Evolutionary conservation across 2,329 filamentous ascomycete species (phyloP).

Genomic region (Ophiostoma ulmi): DNA sequence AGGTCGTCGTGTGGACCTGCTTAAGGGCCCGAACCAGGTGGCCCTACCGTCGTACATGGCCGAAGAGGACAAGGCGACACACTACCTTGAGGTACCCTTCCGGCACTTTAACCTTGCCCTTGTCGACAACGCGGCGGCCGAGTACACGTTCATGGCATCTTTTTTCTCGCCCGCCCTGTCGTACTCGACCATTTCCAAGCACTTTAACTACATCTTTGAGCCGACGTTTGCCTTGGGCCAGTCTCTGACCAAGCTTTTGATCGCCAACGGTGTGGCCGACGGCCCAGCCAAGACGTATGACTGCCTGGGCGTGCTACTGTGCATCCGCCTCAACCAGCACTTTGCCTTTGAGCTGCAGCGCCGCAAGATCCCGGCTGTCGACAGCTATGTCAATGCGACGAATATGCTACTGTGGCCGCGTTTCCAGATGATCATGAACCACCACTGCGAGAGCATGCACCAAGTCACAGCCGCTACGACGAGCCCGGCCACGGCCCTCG

Average conservation of each 20-base stretch:
- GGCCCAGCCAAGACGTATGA: conserved; percentile 61
- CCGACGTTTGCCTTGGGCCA: conserved; percentile 83
- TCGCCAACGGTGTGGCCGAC: conserved; percentile 40
- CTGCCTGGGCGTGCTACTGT: conserved; percentile 80
- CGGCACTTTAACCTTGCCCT: conserved; percentile 91
- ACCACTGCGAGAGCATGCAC: conserved; percentile 82
- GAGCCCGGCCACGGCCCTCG: conserved; percentile 24
- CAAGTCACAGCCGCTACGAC: conserved; percentile 30
- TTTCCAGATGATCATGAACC: conserved; percentile 89
- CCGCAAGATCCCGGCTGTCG: conserved; percentile 80
- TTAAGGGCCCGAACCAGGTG: conserved; percentile 66
- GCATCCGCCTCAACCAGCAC: conserved; percentile 87
- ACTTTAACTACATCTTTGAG: conserved; percentile 83
- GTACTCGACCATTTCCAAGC: conserved; percentile 71
- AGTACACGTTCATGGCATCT: conserved; percentile 87
- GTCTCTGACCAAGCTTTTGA: conserved; percentile 66
- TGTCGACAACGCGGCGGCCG: conserved; percentile 87
- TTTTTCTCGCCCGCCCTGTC: conserved; percentile 80
- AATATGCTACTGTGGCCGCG: conserved; percentile 96
- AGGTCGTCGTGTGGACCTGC: conserved; percentile 75
- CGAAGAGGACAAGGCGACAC: conserved; percentile 73
- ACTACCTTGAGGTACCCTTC: conserved; percentile 87
- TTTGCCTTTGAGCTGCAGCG: conserved; percentile 91
- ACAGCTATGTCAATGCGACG: conserved; percentile 88
- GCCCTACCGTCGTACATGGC: conserved; percentile 84